Base-by-base conservation (phyloP, 129 eudicot species). In the Tagetes patula region DNA sequence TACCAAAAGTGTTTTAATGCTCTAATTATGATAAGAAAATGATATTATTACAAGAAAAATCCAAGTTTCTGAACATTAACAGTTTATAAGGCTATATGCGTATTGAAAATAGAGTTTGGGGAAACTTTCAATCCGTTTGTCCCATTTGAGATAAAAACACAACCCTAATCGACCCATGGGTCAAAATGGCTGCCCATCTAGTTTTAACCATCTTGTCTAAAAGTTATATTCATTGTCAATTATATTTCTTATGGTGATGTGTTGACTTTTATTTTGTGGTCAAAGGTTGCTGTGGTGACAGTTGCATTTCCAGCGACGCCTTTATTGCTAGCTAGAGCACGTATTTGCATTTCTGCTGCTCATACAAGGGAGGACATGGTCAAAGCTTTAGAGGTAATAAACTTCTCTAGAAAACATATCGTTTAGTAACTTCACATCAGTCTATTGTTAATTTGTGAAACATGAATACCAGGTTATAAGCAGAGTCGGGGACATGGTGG, bases 261-360 rank as follows among this genome's bases (percentile, higher is more conserved):
- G 27, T 61, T 61, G 67, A 61, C 67, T 61, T 61, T 5, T 61
- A 5, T 61, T 61, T 5, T 71, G 5, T 70, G 61, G 9, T 47
- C 52, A 32, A 30, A 91, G 97, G 88, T 91, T 40, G 97, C 97
- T 69, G 90, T 91, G 58, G 97, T 91, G 70, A 85, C 90, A 1
- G 97, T 91, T 80, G 96, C 89, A 30, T 91, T 91, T 77, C 97
- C 97, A 20, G 97, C 97, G 42, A 91, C 97, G 27, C 96, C 97
- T 41, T 59, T 91, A 63, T 61, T 91, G 70, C 69, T 91, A 80
- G 89, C 97, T 40, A 86, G 97, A 68, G 97, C 96, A 6, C 96
- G 96, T 40, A 88, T 91, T 5, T 91, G 97, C 74, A 85, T 91
- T 64, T 91, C 97, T 61, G 97, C 97, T 77, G 87, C 97, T 81